These are phyloP conservation scores for Hypoxylon sp. DNA, from an alignment of 2,329 filamentous ascomycete species.

Conservation along the genomic window DNA sequence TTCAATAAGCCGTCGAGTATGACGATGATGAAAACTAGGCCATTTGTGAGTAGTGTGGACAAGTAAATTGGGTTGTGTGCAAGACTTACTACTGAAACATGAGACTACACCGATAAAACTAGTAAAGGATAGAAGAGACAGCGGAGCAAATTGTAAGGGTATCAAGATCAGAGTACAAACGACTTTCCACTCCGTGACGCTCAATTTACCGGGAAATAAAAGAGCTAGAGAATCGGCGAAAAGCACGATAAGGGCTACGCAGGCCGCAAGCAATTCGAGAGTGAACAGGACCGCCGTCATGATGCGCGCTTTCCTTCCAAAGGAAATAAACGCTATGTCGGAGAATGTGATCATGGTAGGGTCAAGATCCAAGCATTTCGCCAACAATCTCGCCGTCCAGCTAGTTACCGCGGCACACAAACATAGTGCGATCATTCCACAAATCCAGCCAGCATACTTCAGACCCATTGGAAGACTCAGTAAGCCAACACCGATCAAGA, in stretches of 20 bases:
- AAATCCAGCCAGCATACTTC: conserved; percentile 89
- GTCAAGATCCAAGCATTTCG: conserved; percentile 91
- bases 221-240: conserved; percentile 91
- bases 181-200: conserved; percentile 84
- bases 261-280: conserved; percentile 87
- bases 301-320: conserved; percentile 84
- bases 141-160: conserved; percentile 86
- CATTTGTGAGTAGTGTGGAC: conserved; percentile 22
- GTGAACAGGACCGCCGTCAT: conserved; percentile 89
- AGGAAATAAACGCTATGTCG: conserved; percentile 91
- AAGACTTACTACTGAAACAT: conserved; percentile 84
- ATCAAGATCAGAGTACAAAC: conserved; percentile 84
- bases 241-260: conserved; percentile 73
- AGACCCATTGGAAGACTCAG: conserved; percentile 90
- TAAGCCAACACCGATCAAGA: conserved; percentile 90
- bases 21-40: conserved; percentile 83
- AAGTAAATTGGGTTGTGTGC: background rate
- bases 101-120: conserved; percentile 93
- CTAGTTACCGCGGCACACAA: conserved; percentile 82
- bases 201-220: conserved; percentile 78
- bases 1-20: conserved; percentile 91
- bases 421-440: conserved; percentile 81
- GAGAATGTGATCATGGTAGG: conserved; percentile 92
- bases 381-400: conserved; percentile 88
- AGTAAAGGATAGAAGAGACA: conserved; percentile 88